Percentiles rank a stretch among this genome's conserved stretches.
phyloP scores from a whole-genome alignment of 805 yeast genomes.

The Torulaspora microellipsoides region DNA sequence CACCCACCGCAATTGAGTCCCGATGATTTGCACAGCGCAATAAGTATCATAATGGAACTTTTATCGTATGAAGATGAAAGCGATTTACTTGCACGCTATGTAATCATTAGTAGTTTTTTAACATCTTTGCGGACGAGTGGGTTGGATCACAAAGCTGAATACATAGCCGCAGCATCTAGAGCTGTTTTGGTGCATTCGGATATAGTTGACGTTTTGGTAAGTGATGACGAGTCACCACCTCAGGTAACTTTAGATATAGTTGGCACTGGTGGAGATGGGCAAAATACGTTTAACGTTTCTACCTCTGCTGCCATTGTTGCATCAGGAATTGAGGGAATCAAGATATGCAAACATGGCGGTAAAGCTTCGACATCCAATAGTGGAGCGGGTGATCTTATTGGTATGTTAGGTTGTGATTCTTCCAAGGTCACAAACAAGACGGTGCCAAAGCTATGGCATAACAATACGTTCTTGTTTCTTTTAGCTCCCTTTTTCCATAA shows the following conservation, averaged over 20 bases:
- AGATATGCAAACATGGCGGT: slow-evolving; percentile 94
- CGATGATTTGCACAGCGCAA: slow-evolving; percentile 58
- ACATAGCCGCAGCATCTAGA: slow-evolving; percentile 79
- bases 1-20: slow-evolving; percentile 62
- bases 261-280: slow-evolving; percentile 99
- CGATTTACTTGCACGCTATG: slow-evolving; percentile 27
- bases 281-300: slow-evolving; percentile 92
- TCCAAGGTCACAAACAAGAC: slow-evolving; percentile 59
- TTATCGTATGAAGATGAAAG: slow-evolving; percentile 42
- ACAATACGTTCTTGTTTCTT: slow-evolving; percentile 57
- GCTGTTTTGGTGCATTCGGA: slow-evolving; percentile 66
- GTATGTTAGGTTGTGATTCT: slow-evolving; percentile 77
- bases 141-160: slow-evolving; percentile 75
- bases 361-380: slow-evolving; percentile 91
- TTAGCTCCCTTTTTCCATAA: slow-evolving; percentile 95
- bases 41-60: slow-evolving; percentile 56
- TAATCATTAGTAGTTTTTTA: slow-evolving; percentile 74
- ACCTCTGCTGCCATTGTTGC: slow-evolving; percentile 93
- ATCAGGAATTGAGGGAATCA: slow-evolving; percentile 71
- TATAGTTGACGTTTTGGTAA: slow-evolving; percentile 38
- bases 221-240: neutral
- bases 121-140: slow-evolving; percentile 70
- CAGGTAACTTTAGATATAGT: slow-evolving; percentile 60
- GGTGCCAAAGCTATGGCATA: slow-evolving; percentile 49
- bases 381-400: slow-evolving; percentile 89